phyloP scores from a whole-genome alignment of 2,329 filamentous ascomycete species.

The Nakataea oryzae region DNA sequence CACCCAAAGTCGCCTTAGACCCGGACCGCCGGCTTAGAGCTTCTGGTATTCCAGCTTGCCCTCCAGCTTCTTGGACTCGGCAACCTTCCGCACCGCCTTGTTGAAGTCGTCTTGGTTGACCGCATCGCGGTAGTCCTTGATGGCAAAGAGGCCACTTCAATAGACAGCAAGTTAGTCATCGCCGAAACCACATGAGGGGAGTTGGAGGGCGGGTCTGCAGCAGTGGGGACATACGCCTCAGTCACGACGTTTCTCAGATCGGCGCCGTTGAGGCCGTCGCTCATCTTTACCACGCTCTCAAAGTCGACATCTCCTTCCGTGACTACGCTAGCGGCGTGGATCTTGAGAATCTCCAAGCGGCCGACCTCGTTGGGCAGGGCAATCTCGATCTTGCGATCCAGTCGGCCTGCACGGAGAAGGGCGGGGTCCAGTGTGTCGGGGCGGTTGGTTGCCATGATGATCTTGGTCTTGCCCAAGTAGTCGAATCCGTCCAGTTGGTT shows the following conservation, averaged over 20 bases:
- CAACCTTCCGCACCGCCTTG: slow-evolving; percentile 95
- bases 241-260: slow-evolving; percentile 97
- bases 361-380: slow-evolving; percentile 95
- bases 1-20: background rate
- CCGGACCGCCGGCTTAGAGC: slow-evolving; percentile 42
- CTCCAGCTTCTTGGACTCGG: slow-evolving; percentile 95
- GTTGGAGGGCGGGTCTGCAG: too few relatives aligned
- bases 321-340: slow-evolving; percentile 77
- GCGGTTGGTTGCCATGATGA: slow-evolving; percentile 99
- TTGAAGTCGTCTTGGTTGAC: slow-evolving; percentile 99
- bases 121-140: slow-evolving; percentile 94
- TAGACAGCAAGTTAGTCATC: slow-evolving; percentile 9
- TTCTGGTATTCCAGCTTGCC: slow-evolving; percentile 98
- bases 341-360: slow-evolving; percentile 94
- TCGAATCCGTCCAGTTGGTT: slow-evolving; percentile 99
- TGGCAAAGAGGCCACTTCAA: slow-evolving; percentile 74
- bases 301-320: slow-evolving; percentile 95
- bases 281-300: slow-evolving; percentile 99
- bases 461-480: slow-evolving; percentile 98
- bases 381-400: slow-evolving; percentile 98
- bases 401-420: slow-evolving; percentile 78
- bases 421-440: slow-evolving; percentile 94
- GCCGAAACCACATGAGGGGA: background rate
- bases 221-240: slow-evolving; percentile 66
- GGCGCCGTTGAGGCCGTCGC: slow-evolving; percentile 92